These are phyloP conservation scores for Phialophora tarda DNA, from an alignment of 2,329 filamentous ascomycete genomes.

Conservation along the genomic window DNA sequence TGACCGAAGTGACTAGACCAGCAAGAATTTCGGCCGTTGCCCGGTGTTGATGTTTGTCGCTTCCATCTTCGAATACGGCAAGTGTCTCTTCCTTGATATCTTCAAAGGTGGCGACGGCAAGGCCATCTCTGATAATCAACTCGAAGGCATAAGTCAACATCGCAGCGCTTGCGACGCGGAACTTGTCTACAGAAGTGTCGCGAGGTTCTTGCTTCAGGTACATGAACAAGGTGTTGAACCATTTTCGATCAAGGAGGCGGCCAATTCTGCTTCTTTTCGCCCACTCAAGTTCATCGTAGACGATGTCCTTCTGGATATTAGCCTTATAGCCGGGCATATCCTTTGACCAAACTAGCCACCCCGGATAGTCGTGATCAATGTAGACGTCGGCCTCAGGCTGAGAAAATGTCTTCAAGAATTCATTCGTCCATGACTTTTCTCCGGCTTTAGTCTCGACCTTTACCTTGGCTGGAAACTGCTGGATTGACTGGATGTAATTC, in stretches of 20 bases:
- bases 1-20: conserved; percentile 78
- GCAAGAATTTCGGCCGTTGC: conserved; percentile 93
- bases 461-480: conserved; percentile 77
- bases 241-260: conserved; percentile 75
- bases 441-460: conserved; percentile 74
- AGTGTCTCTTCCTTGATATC: conserved; percentile 83
- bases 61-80: conserved; percentile 85
- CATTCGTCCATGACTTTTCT: conserved; percentile 76
- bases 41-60: conserved; percentile 95
- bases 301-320: conserved; percentile 67
- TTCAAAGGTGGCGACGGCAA: conserved; percentile 78
- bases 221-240: conserved; percentile 86
- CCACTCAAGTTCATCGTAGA: conserved; percentile 82
- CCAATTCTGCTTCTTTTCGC: conserved; percentile 79
- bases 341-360: conserved; percentile 96
- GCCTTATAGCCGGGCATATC: conserved; percentile 79
- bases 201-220: conserved; percentile 96
- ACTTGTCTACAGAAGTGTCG: conserved; percentile 79
- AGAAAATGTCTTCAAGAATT: conserved; percentile 78
- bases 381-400: conserved; percentile 82
- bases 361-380: conserved; percentile 88
- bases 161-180: conserved; percentile 85
- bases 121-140: conserved; percentile 75
- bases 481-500: conserved; percentile 82
- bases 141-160: conserved; percentile 90